Percentiles rank a stretch among this genome's conserved stretches.
These are phyloP conservation scores for Cercophora sp. DNA, from an alignment of 495 filamentous ascomycete genomes.

Conservation along the genomic window DNA sequence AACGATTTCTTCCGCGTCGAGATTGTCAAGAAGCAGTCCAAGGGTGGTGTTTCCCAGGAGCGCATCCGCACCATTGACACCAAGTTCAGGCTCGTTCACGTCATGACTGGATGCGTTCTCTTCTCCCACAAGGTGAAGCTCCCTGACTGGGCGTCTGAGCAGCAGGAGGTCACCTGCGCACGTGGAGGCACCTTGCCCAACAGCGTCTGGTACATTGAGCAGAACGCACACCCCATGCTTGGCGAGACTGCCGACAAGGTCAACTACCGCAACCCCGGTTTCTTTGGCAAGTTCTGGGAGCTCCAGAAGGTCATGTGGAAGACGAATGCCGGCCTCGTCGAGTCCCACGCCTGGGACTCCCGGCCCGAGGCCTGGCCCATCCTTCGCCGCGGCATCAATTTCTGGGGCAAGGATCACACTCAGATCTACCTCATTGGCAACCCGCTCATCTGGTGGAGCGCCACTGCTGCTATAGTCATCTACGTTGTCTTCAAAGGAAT, in stretches of 20 bases:
- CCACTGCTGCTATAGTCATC: constrained; percentile 71
- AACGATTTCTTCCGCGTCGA: constrained; percentile 95
- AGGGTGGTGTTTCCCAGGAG: constrained; percentile 72
- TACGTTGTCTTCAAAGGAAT: constrained; percentile 84
- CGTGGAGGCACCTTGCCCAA: constrained; percentile 88
- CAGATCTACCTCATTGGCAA: constrained; percentile 97
- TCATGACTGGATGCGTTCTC: constrained; percentile 94
- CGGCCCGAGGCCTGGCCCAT: constrained; percentile 91
- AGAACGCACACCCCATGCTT: constrained; percentile 76
- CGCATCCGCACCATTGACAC: constrained; percentile 90
- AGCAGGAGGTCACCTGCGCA: constrained; percentile 98
- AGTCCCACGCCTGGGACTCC: constrained; percentile 97
- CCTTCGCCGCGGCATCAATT: constrained; percentile 93
- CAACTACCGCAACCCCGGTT: constrained; percentile 91
- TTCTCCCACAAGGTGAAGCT: constrained; percentile 99
- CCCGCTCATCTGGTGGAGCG: constrained; percentile 91
- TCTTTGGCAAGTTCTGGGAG: constrained; percentile 98
- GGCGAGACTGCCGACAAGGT: constrained; percentile 77
- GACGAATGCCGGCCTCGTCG: constrained; percentile 92
- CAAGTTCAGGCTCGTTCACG: constrained; percentile 89
- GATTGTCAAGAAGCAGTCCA: constrained; percentile 86
- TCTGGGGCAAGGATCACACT: constrained; percentile 92
- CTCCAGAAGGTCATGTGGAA: constrained; percentile 99
- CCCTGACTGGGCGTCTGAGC: constrained; percentile 93
- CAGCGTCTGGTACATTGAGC: constrained; percentile 93